These are phyloP conservation scores for Cryptococcus sp. DNA, from an alignment of 1,284 basidiomycete species.

Conservation along the genomic window DNA sequence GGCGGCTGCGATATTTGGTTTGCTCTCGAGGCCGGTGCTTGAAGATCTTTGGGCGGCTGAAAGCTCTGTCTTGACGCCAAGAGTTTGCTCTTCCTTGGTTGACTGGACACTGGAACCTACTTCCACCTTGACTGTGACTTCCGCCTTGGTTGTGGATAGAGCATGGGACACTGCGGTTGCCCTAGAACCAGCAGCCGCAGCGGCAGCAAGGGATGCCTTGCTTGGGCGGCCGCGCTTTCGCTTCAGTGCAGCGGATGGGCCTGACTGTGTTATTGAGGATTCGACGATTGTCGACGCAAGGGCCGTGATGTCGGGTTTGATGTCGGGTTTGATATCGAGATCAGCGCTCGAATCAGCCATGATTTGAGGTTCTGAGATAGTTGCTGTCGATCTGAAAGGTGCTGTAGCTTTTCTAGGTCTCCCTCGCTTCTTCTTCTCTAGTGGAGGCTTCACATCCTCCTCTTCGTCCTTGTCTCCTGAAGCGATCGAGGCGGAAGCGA, in stretches of 20 bases:
- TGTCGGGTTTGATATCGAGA: background rate
- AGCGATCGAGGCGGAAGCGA: background rate
- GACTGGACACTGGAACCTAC: background rate
- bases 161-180: background rate
- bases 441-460: background rate
- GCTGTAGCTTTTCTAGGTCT: constrained; percentile 4
- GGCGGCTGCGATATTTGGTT: too few species aligned
- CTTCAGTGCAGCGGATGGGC: background rate
- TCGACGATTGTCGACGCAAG: background rate
- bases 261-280: background rate
- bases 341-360: background rate
- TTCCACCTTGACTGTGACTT: background rate
- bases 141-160: background rate
- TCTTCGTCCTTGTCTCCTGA: background rate
- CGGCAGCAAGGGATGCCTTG: background rate
- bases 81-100: background rate
- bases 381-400: background rate
- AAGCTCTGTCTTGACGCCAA: background rate
- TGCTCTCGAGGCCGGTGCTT: too few species aligned
- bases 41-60: background rate
- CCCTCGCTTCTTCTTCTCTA: constrained; percentile 6
- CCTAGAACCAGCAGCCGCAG: background rate
- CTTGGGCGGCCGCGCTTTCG: background rate
- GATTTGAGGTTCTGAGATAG: background rate
- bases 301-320: background rate